Base-by-base conservation (phyloP, 495 filamentous ascomycete genomes). In the Letharia lupina region DNA sequence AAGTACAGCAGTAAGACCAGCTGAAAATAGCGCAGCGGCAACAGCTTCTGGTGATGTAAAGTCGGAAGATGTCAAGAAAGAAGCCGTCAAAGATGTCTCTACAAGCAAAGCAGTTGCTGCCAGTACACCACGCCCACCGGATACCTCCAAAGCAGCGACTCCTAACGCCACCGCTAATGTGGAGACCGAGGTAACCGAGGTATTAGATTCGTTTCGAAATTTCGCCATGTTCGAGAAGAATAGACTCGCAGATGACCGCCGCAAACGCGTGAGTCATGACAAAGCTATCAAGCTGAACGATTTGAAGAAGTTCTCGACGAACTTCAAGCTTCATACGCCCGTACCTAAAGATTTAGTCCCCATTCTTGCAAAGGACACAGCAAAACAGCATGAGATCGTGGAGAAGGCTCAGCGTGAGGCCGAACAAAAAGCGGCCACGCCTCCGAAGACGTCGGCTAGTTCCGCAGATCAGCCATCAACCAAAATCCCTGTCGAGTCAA, bases 311-410 rank as follows among this genome's bases (percentile, higher is more conserved):
- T 99, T 99, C 72, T 90, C 95, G 0, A 80, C 88, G 71, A 94
- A 82, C 75, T 99, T 99, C 80, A 97, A 96, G 75, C 83, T 99
- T 2, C 83, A 86, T 15, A 96, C 91, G 2, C 91, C 91, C 13
- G 91, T 99, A 12, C 94, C 94, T 10, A 86, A 85, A 67, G 94
- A 99, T 75, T 76, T 99, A 58, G 90, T 99, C 33, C 86, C 90
- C 4, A 99, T 99, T 68, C 87, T 99, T 54, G 93, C 94, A 31
- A 99, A 98, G 73, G 94, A 99, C 73, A 90, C 89, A 31, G 80
- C 78, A 56, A 98, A 97, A 78, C 94, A 99, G 77, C 84, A 91
- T 68, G 84, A 89, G 73, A 98, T 99, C 68, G 87, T 96, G 67
- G 87, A 91, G 73, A 93, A 91, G 71, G 91, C 90, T 4, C 83